Evolutionary conservation across 352 stramenopile genomes (phyloP), one percentile per base, ranked within the genome.

Genomic region (Globisporangium middletonii): DNA sequence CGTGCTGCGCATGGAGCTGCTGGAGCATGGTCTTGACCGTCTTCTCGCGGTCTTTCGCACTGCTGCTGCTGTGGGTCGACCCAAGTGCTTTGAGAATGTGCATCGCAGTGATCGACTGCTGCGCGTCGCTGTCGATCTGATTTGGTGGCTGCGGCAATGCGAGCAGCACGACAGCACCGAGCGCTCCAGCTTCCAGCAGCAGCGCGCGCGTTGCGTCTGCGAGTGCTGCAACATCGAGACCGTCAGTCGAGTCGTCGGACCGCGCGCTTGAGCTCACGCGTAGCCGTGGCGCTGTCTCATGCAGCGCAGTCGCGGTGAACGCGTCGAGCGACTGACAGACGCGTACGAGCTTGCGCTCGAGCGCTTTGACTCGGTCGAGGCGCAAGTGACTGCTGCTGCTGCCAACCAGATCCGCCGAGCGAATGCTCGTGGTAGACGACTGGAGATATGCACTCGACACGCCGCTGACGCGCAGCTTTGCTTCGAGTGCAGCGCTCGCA

Each of bases 21-120:
- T 73, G 75, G 28, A 79, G 58, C 69, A 77, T 71, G 28, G 50
- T 23, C 30, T 69, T 77, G 11, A 71, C 44, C 19, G 64, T 60
- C 26, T 66, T 73, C 11, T 80, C 72, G 13, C 69, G 69, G 30
- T 77, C 67, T 56, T 71, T 73, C 0, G 30, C 30, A 35, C 55
- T 58, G 19, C 35, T 68, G 13, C 30, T 50, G 30, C 2, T 43
- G 11, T 13, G 4, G 2, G 57, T 19, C 23, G 63, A 49, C 2
- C 56, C 69, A 8, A 80, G 38, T 12, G 41, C 50, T 48, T 73
- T 75, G 19, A 66, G 53, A 5, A 77, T 46, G 28, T 74, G 58
- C 45, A 66, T 44, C 11, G 56, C 61, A 16, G 67, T 71, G 48
- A 73, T 51, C 37, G 15, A 12, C 5, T 26, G 4, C 35, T 46